Evolutionary conservation across 2,329 filamentous ascomycete species (phyloP), one percentile per base, ranked within the genome.

Genomic region (Didymella pinodella): DNA sequence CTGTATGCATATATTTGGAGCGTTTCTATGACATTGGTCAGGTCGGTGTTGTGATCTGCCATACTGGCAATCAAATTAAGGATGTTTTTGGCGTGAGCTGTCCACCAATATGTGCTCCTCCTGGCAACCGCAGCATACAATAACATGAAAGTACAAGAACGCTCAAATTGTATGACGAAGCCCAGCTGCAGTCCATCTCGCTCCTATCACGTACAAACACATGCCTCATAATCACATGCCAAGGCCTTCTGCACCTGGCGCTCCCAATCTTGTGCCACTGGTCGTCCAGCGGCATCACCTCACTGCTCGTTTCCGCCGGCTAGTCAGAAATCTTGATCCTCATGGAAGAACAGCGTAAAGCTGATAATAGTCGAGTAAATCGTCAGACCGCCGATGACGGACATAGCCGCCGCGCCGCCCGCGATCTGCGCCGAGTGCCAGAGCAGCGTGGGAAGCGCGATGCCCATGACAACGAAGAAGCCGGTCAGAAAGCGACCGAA

Each of bases 341-440:
- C 93, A 77, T 94, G 90, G 84, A 99, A 99, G 82, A 98, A 99
- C 88, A 97, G 91, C 66, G 91, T 90, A 79, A 99, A 99, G 81
- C 91, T 95, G 80, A 99, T 96, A 76, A 99, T 97, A 48, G 95
- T 99, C 57, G 92, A 92, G 80, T 99, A 99, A 77, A 99, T 99
- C 75, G 99, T 82, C 59, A 97, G 82, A 51, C 95, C 95, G 28
- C 95, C 95, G 51, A 94, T 81, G 69, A 99, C 90, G 51, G 91
- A 96, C 95, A 99, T 99, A 75, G 92, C 82, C 88, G 97, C 96
- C 48, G 95, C 95, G 51, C 92, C 88, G 57, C 90, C 79, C 62
- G 88, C 82, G 74, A 99, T 99, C 64, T 95, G 84, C 58, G 87
- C 87, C 62, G 91, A 90, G 79, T 98, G 95, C 46, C 93, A 93